These are phyloP conservation scores for Amylocarpus encephaloides DNA, from an alignment of 2,329 filamentous ascomycete species.

Conservation along the genomic window DNA sequence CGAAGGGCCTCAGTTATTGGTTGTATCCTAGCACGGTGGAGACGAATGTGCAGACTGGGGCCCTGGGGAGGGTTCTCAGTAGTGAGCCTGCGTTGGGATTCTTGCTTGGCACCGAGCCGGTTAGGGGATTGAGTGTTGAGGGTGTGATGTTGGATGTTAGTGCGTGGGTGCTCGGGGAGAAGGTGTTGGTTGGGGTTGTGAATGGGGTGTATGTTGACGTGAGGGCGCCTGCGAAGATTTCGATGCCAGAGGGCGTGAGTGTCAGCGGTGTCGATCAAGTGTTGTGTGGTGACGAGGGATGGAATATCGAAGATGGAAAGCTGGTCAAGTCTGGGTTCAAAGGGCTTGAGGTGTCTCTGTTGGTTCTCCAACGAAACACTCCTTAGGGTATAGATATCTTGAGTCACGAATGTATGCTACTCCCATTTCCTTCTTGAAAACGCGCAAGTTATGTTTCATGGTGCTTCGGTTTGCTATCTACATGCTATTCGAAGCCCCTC, in stretches of 20 bases:
- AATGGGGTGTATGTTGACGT: constrained; percentile 30
- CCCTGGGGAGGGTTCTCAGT: constrained; percentile 37
- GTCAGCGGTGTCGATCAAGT: constrained; percentile 8
- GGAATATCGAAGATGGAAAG: constrained; percentile 16
- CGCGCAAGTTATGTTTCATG: neutral
- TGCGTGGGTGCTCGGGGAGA: constrained; percentile 34
- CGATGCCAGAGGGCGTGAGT: constrained; percentile 13
- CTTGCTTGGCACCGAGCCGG: constrained; percentile 30
- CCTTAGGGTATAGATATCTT: neutral
- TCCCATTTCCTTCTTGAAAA: neutral
- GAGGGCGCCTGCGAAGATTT: constrained; percentile 10
- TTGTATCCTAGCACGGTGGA: constrained; percentile 35
- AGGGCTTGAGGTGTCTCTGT: constrained; percentile 19
- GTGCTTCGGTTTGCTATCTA: neutral
- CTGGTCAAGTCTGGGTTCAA: constrained; percentile 20
- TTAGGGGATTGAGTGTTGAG: constrained; percentile 15
- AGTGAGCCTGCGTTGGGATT: constrained; percentile 30
- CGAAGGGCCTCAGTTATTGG: constrained; percentile 42
- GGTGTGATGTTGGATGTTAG: constrained; percentile 32
- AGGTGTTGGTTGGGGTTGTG: constrained; percentile 36
- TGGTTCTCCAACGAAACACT: neutral
- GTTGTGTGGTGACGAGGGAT: constrained; percentile 20
- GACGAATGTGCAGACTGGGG: constrained; percentile 28
- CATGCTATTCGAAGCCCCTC: neutral
- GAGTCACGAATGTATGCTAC: neutral